These are phyloP conservation scores for Phylloporus sp. DNA, from an alignment of 1,284 basidiomycete genomes.

Conservation along the genomic window DNA sequence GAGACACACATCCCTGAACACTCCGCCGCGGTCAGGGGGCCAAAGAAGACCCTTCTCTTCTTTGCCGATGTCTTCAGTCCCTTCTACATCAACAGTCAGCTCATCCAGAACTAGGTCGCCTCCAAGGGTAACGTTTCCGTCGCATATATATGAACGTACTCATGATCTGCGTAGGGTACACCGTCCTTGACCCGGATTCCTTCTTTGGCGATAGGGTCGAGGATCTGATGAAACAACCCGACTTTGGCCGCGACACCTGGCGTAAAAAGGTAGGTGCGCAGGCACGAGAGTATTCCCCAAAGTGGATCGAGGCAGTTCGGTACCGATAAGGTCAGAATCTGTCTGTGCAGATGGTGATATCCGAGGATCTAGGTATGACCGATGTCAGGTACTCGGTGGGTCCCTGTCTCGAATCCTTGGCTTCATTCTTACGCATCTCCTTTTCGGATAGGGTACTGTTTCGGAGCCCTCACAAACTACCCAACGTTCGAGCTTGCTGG, in stretches of 20 bases:
- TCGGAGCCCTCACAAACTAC: slow-evolving; percentile 59
- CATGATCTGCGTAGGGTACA: slow-evolving; percentile 49
- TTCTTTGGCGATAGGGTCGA: slow-evolving; percentile 61
- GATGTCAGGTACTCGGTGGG: slow-evolving; percentile 47
- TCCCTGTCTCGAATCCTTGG: background rate
- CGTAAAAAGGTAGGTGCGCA: slow-evolving; percentile 42
- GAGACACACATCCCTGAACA: slow-evolving; percentile 62
- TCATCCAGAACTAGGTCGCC: slow-evolving; percentile 64
- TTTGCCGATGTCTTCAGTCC: slow-evolving; percentile 62
- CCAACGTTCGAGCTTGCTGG: slow-evolving; percentile 50
- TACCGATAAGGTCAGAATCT: slow-evolving; percentile 49
- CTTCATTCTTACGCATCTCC: background rate
- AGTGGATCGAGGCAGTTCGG: slow-evolving; percentile 59
- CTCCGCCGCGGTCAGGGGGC: slow-evolving; percentile 6
- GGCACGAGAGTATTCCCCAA: slow-evolving; percentile 49
- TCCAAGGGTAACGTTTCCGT: slow-evolving; percentile 46
- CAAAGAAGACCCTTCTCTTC: slow-evolving; percentile 57
- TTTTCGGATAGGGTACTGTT: slow-evolving; percentile 58
- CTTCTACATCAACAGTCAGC: slow-evolving; percentile 57
- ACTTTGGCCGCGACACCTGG: slow-evolving; percentile 53
- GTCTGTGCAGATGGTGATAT: background rate
- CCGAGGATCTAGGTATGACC: slow-evolving; percentile 27
- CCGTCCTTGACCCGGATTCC: slow-evolving; percentile 63
- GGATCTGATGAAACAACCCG: slow-evolving; percentile 43
- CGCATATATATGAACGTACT: background rate